These are phyloP conservation scores for Scleromitrula shiraiana DNA, from an alignment of 2,329 filamentous ascomycete genomes.

Conservation along the genomic window DNA sequence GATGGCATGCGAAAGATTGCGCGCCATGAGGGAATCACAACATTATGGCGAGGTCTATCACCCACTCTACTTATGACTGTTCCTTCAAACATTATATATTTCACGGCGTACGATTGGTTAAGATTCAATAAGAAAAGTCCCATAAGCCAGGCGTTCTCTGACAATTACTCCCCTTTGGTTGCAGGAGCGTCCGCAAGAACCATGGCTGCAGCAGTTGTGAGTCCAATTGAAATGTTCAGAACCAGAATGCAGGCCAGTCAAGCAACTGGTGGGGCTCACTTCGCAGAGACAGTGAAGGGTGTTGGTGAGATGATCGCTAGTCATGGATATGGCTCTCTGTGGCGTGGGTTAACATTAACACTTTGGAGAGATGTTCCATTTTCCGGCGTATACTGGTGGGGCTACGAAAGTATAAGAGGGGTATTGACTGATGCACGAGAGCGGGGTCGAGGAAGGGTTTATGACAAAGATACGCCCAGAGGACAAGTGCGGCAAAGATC, in stretches of 20 bases:
- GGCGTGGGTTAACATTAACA: slow-evolving; percentile 83
- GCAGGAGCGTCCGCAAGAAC: slow-evolving; percentile 73
- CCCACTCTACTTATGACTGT: slow-evolving; percentile 91
- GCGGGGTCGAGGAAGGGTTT: slow-evolving; percentile 36
- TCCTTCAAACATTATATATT: slow-evolving; percentile 96
- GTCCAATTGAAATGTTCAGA: slow-evolving; percentile 87
- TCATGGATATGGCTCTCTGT: slow-evolving; percentile 74
- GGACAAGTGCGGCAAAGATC: slow-evolving; percentile 43
- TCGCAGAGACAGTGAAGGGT: slow-evolving; percentile 69
- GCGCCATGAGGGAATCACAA: slow-evolving; percentile 77
- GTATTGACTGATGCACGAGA: slow-evolving; percentile 61
- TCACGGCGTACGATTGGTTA: slow-evolving; percentile 95
- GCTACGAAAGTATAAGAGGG: slow-evolving; percentile 79
- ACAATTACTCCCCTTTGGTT: slow-evolving; percentile 69
- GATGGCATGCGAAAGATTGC: slow-evolving; percentile 93
- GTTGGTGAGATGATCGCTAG: slow-evolving; percentile 70
- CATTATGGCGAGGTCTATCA: slow-evolving; percentile 88
- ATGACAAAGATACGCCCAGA: slow-evolving; percentile 33
- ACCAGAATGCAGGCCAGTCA: slow-evolving; percentile 82
- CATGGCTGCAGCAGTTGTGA: slow-evolving; percentile 73
- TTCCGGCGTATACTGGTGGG: slow-evolving; percentile 96
- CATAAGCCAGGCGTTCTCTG: slow-evolving; percentile 52
- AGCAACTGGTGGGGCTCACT: slow-evolving; percentile 52
- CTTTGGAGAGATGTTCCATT: slow-evolving; percentile 97
- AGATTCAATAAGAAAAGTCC: slow-evolving; percentile 68